A percentile compares a stretch with the other conserved stretches of the same genome.
These are phyloP conservation scores for Entomophthora muscae DNA, from an alignment of 371 early-diverging fungal genomes.

Conservation along the genomic window DNA sequence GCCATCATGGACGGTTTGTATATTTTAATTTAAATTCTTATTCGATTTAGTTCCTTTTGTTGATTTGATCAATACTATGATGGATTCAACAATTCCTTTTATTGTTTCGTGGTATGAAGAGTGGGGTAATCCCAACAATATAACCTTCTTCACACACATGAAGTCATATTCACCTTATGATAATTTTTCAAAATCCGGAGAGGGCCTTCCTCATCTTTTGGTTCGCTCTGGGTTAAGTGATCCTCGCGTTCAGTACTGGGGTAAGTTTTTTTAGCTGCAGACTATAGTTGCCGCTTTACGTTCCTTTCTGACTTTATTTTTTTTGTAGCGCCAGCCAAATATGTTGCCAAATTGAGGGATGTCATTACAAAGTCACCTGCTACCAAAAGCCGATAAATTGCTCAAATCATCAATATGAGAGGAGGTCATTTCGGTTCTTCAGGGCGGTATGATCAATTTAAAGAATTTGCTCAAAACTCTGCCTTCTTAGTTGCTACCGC, in stretches of 20 bases:
- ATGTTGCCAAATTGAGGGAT: too few species aligned
- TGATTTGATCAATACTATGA: too few species aligned
- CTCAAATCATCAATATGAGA: too few species aligned
- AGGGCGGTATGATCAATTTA: too few species aligned
- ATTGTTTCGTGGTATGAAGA: constrained; percentile 28
- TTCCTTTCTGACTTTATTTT: too few species aligned
- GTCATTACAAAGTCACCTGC: too few species aligned
- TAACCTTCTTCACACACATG: too few species aligned
- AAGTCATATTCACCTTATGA: constrained; percentile 26
- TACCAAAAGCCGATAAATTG: too few species aligned
- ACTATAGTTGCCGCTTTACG: neutral
- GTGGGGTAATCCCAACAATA: too few species aligned
- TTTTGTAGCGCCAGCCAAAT: too few species aligned
- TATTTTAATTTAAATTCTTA: neutral
- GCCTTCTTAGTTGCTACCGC: constrained; percentile 2
- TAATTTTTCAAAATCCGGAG: constrained; percentile 11
- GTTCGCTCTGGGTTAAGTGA: constrained; percentile 40
- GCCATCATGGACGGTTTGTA: constrained; percentile 21
- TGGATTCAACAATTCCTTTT: constrained; percentile 28
- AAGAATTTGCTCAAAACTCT: constrained; percentile 3
- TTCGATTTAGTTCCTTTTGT: constrained; percentile 34
- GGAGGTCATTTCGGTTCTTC: too few species aligned
- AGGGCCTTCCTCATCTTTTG: constrained; percentile 29
- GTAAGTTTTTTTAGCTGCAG: constrained; percentile 24
- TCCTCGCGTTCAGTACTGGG: too few species aligned